Percentiles rank a stretch among this genome's conserved stretches.
phyloP scores from a whole-genome alignment of 2,329 filamentous ascomycete genomes.

The Colletotrichum sp. region DNA sequence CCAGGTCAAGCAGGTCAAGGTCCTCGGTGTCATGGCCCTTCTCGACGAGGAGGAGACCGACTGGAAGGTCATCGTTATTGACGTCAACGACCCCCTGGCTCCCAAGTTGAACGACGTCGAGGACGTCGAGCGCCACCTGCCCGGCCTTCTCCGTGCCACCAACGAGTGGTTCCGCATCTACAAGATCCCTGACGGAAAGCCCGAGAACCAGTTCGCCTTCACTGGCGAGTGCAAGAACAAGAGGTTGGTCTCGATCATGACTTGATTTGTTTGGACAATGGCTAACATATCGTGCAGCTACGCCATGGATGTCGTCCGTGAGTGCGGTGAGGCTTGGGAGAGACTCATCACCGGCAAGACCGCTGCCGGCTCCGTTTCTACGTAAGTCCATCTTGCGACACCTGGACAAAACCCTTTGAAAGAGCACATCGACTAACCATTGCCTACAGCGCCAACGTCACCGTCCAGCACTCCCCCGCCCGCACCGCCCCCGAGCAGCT shows the following conservation, averaged over 20 bases:
- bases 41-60: constrained; percentile 99
- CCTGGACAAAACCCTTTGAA: constrained; percentile 14
- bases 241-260: constrained; percentile 61
- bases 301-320: constrained; percentile 91
- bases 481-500: constrained; percentile 74
- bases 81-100: constrained; percentile 95
- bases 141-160: constrained; percentile 93
- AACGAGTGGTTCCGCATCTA: constrained; percentile 99
- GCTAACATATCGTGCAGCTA: constrained; percentile 59
- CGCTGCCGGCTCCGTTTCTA: constrained; percentile 75
- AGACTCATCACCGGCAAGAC: constrained; percentile 92
- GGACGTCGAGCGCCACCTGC: constrained; percentile 98
- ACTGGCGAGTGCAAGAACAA: constrained; percentile 99
- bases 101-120: constrained; percentile 97
- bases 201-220: constrained; percentile 99
- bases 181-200: constrained; percentile 99
- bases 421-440: constrained; percentile 31
- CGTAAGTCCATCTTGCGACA: constrained; percentile 62
- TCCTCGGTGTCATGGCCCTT: constrained; percentile 98
- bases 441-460: constrained; percentile 75
- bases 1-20: constrained; percentile 99
- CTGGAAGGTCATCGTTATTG: constrained; percentile 99
- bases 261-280: neutral
- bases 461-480: constrained; percentile 75
- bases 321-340: constrained; percentile 98